phyloP scores from a whole-genome alignment of 2,329 filamentous ascomycete genomes.

The Talaromyces sp. region DNA sequence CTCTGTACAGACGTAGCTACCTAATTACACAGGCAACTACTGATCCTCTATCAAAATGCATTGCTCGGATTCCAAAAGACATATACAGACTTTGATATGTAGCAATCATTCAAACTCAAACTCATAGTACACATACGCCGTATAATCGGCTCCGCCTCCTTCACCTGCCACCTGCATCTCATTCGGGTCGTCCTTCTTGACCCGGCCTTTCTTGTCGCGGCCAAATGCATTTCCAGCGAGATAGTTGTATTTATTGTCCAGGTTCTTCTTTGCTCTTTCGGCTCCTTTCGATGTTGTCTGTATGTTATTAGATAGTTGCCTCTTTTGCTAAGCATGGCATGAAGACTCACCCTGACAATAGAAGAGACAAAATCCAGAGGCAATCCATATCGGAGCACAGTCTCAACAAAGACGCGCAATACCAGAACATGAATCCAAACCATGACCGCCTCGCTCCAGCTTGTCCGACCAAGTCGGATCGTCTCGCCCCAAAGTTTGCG shows the following conservation, averaged over 20 bases:
- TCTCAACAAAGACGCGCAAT: constrained; percentile 92
- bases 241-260: constrained; percentile 85
- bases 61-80: not conserved
- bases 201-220: constrained; percentile 86
- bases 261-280: constrained; percentile 72
- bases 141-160: constrained; percentile 78
- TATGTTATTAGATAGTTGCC: not conserved
- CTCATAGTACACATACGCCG: constrained; percentile 95
- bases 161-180: constrained; percentile 76
- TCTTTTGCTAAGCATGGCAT: not conserved
- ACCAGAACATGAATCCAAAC: constrained; percentile 91
- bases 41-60: constrained; percentile 1
- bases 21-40: not conserved
- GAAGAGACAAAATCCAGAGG: constrained; percentile 86
- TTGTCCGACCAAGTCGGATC: constrained; percentile 78
- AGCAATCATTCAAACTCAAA: constrained; percentile 65
- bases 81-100: constrained; percentile 12
- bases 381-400: constrained; percentile 90
- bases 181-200: constrained; percentile 84
- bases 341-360: constrained; percentile 70
- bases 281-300: constrained; percentile 79
- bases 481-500: constrained; percentile 91
- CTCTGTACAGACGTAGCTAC: not conserved
- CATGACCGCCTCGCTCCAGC: constrained; percentile 95
- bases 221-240: constrained; percentile 92